Evolutionary conservation across 371 early-diverging fungal genomes (phyloP).

Genomic region (Actinomortierella ambigua): DNA sequence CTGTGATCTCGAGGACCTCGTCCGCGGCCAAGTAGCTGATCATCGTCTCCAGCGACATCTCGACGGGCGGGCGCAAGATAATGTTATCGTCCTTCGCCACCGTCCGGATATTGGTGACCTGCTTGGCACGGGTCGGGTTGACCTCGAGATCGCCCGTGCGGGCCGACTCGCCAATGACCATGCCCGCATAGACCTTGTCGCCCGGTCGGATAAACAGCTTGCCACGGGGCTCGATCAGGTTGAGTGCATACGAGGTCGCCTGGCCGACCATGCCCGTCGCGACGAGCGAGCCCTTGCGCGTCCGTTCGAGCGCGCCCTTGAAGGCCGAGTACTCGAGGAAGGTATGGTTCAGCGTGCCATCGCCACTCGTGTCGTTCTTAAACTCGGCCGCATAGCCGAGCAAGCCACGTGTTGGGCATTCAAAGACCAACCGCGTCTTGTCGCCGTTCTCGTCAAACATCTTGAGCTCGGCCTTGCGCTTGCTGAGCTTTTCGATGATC

Average conservation of each 20-base stretch:
- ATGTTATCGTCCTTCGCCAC: constrained; percentile 77
- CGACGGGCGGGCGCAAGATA: constrained; percentile 65
- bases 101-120: constrained; percentile 74
- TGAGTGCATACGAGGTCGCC: constrained; percentile 72
- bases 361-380: constrained; percentile 75
- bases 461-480: constrained; percentile 78
- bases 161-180: constrained; percentile 82
- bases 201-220: constrained; percentile 75
- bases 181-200: constrained; percentile 76
- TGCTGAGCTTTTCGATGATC: constrained; percentile 78
- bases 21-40: constrained; percentile 77
- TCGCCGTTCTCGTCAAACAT: constrained; percentile 69
- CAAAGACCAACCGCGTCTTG: constrained; percentile 70
- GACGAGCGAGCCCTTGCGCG: constrained; percentile 74
- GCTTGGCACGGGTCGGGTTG: constrained; percentile 80
- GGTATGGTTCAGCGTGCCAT: constrained; percentile 73
- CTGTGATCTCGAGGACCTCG: constrained; percentile 83
- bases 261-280: constrained; percentile 65
- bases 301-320: constrained; percentile 69
- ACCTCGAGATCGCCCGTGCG: constrained; percentile 73
- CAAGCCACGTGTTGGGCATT: constrained; percentile 79
- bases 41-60: constrained; percentile 72
- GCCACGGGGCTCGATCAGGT: constrained; percentile 75
- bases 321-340: constrained; percentile 69
- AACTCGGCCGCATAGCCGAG: constrained; percentile 81